Percentiles rank a stretch among this genome's conserved stretches.
Evolutionary conservation across 1,139 yeast species (phyloP).

Genomic region (Blastobotrys persicus): DNA sequence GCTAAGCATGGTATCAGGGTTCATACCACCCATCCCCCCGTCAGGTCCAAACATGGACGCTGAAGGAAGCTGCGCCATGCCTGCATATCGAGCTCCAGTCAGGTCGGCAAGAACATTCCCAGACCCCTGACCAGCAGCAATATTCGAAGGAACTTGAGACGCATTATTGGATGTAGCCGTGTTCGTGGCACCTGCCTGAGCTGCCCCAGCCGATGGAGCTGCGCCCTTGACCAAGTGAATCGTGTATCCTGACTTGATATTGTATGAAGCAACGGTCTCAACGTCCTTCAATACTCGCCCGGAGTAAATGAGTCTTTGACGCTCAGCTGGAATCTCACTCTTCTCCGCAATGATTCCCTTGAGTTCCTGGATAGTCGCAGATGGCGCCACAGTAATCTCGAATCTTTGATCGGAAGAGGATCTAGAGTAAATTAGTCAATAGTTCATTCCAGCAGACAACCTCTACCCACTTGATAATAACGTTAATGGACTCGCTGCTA

Average conservation of each 20-base stretch:
- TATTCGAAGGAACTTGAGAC: conserved; percentile 58
- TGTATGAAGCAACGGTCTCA: conserved; percentile 71
- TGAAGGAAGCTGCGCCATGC: conserved; percentile 81
- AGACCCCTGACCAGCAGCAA: conserved; percentile 86
- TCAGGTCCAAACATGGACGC: conserved; percentile 93
- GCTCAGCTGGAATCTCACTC: conserved; percentile 64
- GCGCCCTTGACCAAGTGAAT: conserved; percentile 78
- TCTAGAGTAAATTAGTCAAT: conserved; percentile 19
- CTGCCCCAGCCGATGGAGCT: conserved; percentile 33
- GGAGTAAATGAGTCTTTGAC: conserved; percentile 86
- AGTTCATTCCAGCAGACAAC: neutral
- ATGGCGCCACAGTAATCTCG: conserved; percentile 55
- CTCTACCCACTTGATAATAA: conserved; percentile 3
- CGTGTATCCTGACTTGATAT: conserved; percentile 81
- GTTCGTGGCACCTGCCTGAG: conserved; percentile 27
- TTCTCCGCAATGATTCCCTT: conserved; percentile 61
- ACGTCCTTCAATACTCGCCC: conserved; percentile 89
- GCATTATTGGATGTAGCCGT: conserved; percentile 21
- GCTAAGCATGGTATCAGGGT: conserved; percentile 66
- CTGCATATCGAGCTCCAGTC: conserved; percentile 95
- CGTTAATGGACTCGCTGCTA: neutral
- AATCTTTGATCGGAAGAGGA: conserved; percentile 78
- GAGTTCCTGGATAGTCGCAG: conserved; percentile 61
- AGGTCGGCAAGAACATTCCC: conserved; percentile 88
- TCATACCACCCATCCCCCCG: conserved; percentile 74